phyloP scores from a whole-genome alignment of 495 filamentous ascomycete genomes.

The Oleoguttula mirabilis region DNA sequence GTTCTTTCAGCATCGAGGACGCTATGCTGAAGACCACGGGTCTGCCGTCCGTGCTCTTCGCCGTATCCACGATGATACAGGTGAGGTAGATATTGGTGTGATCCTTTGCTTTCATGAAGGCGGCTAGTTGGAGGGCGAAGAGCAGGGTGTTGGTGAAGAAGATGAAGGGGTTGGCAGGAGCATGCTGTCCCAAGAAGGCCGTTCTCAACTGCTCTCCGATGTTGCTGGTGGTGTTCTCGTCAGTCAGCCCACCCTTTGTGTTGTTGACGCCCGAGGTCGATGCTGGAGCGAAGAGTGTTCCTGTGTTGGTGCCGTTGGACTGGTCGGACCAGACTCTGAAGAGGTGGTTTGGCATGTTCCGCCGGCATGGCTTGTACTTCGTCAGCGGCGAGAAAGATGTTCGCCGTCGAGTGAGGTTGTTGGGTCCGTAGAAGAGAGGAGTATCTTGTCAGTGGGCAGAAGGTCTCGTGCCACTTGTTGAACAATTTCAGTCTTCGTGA shows the following conservation, averaged over 20 bases:
- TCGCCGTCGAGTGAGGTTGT: too few species aligned
- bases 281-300: neutral
- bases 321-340: neutral
- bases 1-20: neutral
- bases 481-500: too few species aligned
- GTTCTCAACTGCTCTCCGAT: neutral
- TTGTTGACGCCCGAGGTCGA: too few species aligned
- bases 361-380: too few species aligned
- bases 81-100: neutral
- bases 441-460: too few species aligned
- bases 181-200: neutral
- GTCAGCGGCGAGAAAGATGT: too few species aligned
- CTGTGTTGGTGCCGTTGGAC: constrained; percentile 1
- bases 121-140: neutral
- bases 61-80: neutral
- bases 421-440: too few species aligned
- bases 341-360: constrained; percentile 1
- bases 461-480: too few species aligned
- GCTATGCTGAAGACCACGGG: neutral
- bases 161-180: neutral
- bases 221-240: too few species aligned
- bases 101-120: neutral
- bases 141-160: neutral
- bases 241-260: neutral
- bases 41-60: neutral